Base-by-base conservation (phyloP, 441 rosid species). In the Syzygium malaccense region DNA sequence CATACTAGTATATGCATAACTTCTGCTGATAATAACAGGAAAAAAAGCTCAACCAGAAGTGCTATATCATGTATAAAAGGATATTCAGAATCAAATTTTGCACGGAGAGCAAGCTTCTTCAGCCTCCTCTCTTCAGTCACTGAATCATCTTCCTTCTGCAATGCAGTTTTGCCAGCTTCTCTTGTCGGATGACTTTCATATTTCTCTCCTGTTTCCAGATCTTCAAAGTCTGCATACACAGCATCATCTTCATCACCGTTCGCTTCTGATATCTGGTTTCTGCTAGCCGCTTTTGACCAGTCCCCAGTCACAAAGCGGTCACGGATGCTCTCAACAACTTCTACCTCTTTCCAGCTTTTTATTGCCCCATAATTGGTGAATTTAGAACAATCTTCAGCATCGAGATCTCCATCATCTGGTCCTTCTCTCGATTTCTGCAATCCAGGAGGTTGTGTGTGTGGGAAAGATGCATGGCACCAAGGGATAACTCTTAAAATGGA, bases 251-350 rank as follows among this genome's bases (percentile, higher is more conserved):
- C 95, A 57, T 92, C 93, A 90, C 48, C 60, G 86, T 90, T 91
- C 75, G 88, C 89, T 68, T 89, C 93, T 57, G 92, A 87, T 20
- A 83, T 86, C 90, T 91, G 71, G 92, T 95, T 94, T 92, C 98
- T 93, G 89, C 88, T 90, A 88, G 95, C 95, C 88, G 95, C 97
- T 92, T 93, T 94, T 86, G 96, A 93, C 98, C 99, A 96, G 92
- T 95, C 95, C 90, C 99, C 98, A 56, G 98, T 95, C 91, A 94
- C 95, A 95, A 98, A 97, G 62, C 97, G 95, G 91, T 98, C 93
- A 89, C 98, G 96, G 88, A 98, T 94, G 62, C 91, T 93, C 92
- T 96, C 96, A 91, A 92, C 93, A 57, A 93, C 88, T 78, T 95
- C 95, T 89, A 91, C 92, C 88, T 96, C 95, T 92, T 95, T 93